Conservation (phyloP, 148 eudicot species). For the Salicornia ramosissima region DNA sequence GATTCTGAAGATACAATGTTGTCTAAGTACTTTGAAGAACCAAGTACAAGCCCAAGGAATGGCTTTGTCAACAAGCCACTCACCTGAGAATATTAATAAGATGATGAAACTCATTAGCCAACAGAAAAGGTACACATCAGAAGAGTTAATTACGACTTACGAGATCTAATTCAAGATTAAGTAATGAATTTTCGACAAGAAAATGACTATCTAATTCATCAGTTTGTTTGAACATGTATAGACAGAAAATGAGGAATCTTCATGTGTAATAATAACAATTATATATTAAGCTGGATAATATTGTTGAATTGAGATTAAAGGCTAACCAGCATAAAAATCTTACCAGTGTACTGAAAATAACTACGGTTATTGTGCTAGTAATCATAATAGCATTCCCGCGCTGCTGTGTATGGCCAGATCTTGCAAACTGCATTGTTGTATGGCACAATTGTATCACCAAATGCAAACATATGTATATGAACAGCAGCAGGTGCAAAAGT, state of each 20-base stretch:
- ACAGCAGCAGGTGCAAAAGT: background rate
- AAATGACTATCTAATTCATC: background rate
- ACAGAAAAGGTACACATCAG: too few species aligned
- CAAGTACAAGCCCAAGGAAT: constrained; percentile 40
- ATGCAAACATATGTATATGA: background rate
- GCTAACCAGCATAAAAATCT: too few species aligned
- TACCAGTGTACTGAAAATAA: constrained; percentile 87
- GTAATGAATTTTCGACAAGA: too few species aligned
- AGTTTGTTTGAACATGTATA: too few species aligned
- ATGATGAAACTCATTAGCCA: too few species aligned
- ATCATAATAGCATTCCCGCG: constrained; percentile 79
- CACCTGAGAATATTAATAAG: constrained; percentile 37
- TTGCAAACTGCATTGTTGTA: constrained; percentile 54
- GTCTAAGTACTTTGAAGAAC: constrained; percentile 18
- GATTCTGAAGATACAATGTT: constrained; percentile 28
- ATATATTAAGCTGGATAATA: background rate
- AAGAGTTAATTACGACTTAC: too few species aligned
- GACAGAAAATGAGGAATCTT: too few species aligned
- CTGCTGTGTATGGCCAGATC: constrained; percentile 61
- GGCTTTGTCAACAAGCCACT: constrained; percentile 56
- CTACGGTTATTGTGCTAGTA: constrained; percentile 76
- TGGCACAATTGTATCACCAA: constrained; percentile 4
- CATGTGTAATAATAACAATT: too few species aligned
- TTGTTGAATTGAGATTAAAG: too few species aligned
- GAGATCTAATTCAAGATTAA: too few species aligned